Evolutionary conservation across 108 stramenopile genomes (phyloP).

Genomic region (Asterionellopsis glacialis): DNA sequence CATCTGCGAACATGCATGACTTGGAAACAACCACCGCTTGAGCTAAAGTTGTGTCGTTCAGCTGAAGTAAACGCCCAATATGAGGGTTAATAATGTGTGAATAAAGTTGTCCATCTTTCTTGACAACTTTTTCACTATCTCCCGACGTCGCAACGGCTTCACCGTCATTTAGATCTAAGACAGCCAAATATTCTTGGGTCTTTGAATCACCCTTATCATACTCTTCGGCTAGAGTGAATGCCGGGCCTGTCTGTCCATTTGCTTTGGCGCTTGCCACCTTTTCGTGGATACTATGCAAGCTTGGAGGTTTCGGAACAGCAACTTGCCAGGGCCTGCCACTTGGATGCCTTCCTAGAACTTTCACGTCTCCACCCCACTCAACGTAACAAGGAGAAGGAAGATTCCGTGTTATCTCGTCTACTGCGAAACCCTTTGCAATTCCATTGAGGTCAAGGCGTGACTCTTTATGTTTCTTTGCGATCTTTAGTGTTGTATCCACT

Average conservation of each 20-base stretch:
- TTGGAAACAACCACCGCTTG: constrained; percentile 32
- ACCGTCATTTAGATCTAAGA: constrained; percentile 34
- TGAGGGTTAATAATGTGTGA: constrained; percentile 36
- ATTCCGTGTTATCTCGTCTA: constrained; percentile 34
- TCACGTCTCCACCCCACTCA: constrained; percentile 50
- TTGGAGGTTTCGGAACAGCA: constrained; percentile 39
- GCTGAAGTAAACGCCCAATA: constrained; percentile 18
- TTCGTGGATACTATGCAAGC: constrained; percentile 13
- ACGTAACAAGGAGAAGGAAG: constrained; percentile 27
- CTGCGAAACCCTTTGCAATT: constrained; percentile 45
- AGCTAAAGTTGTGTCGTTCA: constrained; percentile 28
- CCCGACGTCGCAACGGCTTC: constrained; percentile 43
- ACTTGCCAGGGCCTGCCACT: constrained; percentile 33
- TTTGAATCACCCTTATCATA: constrained; percentile 13
- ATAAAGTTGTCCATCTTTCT: constrained; percentile 29
- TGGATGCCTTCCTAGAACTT: constrained; percentile 38
- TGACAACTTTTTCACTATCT: constrained; percentile 46
- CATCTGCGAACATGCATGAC: constrained; percentile 37
- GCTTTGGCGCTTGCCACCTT: constrained; percentile 13
- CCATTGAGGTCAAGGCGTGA: constrained; percentile 37
- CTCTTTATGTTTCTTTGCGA: constrained; percentile 30
- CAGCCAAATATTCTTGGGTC: constrained; percentile 21
- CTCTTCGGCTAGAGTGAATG: constrained; percentile 20
- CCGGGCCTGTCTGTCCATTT: constrained; percentile 19
- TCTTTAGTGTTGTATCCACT: background rate